These are phyloP conservation scores for Prillingera fragicola DNA, from an alignment of 1,284 basidiomycete genomes.

Conservation along the genomic window DNA sequence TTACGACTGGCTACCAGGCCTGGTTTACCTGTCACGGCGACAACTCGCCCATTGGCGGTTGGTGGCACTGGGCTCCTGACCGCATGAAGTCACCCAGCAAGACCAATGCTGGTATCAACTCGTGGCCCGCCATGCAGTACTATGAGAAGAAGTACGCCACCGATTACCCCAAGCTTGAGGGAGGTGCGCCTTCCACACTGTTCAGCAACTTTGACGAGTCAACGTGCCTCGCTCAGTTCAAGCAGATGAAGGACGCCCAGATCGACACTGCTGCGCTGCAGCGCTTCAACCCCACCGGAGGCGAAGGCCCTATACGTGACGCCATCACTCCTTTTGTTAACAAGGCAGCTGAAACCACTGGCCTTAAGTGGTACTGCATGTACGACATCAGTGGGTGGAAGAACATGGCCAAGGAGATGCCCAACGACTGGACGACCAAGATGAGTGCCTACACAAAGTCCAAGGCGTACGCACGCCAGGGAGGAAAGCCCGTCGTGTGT, in stretches of 20 bases:
- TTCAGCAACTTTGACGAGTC: conserved; percentile 12
- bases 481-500: conserved; percentile 16
- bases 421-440: conserved; percentile 13
- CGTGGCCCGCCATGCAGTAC: conserved; percentile 16
- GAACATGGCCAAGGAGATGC: conserved; percentile 9
- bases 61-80: conserved; percentile 19
- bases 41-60: conserved; percentile 12
- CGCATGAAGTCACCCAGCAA: conserved; percentile 2
- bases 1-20: conserved; percentile 16
- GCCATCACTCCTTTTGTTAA: conserved; percentile 6
- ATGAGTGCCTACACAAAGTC: conserved; percentile 7
- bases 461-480: conserved; percentile 12
- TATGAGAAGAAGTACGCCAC: conserved; percentile 14
- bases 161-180: neutral
- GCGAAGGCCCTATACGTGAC: conserved; percentile 17
- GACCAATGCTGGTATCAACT: conserved; percentile 6
- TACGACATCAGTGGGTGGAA: conserved; percentile 16
- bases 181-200: conserved; percentile 9
- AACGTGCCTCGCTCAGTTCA: conserved; percentile 13
- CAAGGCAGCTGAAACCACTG: conserved; percentile 7
- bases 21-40: conserved; percentile 20
- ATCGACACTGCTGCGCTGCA: conserved; percentile 21
- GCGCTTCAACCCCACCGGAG: conserved; percentile 17
- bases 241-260: conserved; percentile 12
- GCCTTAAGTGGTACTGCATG: conserved; percentile 21